Conservation (phyloP, 2,329 filamentous ascomycete species). For the Neocatenulostroma microsporum region DNA sequence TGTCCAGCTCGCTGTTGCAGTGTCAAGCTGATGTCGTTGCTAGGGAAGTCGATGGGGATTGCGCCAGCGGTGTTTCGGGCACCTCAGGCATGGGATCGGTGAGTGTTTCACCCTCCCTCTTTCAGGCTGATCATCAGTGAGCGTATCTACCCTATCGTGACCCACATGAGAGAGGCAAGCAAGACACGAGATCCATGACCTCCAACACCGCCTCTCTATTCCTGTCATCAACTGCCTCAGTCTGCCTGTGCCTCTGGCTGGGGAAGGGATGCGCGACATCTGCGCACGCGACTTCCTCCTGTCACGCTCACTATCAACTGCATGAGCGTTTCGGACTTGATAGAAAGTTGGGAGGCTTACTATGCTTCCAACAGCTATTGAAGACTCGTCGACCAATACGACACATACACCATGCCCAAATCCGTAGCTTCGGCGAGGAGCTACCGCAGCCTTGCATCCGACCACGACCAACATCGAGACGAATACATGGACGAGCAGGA, state of each 20-base stretch:
- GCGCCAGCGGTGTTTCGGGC: conserved; percentile 1
- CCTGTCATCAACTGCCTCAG: not conserved
- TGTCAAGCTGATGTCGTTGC: not conserved
- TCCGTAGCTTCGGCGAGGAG: conserved; percentile 21
- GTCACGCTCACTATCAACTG: not conserved
- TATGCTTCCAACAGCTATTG: not conserved
- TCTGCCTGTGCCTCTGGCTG: not conserved
- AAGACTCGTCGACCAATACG: not conserved
- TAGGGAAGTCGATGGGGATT: not conserved
- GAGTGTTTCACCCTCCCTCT: not conserved
- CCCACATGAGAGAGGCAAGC: too few relatives aligned
- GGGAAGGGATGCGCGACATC: not conserved
- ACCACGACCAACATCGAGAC: conserved; percentile 27
- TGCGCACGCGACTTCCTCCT: not conserved
- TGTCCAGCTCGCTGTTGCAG: too few relatives aligned
- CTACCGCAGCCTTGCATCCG: conserved; percentile 20
- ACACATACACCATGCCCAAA: conserved; percentile 24
- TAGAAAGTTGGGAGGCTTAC: not conserved
- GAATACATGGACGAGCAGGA: conserved; percentile 25
- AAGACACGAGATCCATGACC: too few relatives aligned
- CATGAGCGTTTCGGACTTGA: not conserved
- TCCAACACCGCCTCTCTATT: too few relatives aligned
- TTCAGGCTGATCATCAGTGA: not conserved
- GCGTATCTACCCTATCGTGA: too few relatives aligned
- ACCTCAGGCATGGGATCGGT: conserved; percentile 1